Evolutionary conservation across 2,329 filamentous ascomycete genomes (phyloP).

Genomic region (Thelonectria discophora): DNA sequence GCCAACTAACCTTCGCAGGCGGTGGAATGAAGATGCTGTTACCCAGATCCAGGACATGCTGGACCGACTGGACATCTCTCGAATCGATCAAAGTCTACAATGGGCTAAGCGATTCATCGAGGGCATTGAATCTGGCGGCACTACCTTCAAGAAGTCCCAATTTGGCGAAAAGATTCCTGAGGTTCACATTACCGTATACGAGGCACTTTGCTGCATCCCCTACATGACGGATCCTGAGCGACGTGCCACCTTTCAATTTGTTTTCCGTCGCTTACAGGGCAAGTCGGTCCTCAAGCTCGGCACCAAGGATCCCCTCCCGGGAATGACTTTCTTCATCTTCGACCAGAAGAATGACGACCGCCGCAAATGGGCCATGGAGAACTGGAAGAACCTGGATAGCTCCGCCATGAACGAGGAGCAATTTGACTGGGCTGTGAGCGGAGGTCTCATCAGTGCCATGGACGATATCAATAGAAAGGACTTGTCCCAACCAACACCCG

Average conservation of each 20-base stretch:
- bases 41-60: constrained; percentile 63
- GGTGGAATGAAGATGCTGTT: constrained; percentile 61
- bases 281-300: constrained; percentile 82
- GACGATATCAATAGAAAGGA: constrained; percentile 65
- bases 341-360: constrained; percentile 65
- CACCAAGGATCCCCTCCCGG: constrained; percentile 77
- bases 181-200: constrained; percentile 83
- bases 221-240: constrained; percentile 70
- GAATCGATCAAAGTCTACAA: constrained; percentile 68
- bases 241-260: constrained; percentile 74
- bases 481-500: constrained; percentile 43
- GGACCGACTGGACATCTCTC: constrained; percentile 66
- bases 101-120: constrained; percentile 64
- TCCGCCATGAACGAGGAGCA: constrained; percentile 72
- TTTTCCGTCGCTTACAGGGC: constrained; percentile 77
- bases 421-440: constrained; percentile 88
- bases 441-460: constrained; percentile 74
- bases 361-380: constrained; percentile 50
- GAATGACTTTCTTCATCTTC: constrained; percentile 87
- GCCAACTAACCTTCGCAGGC: constrained; percentile 43
- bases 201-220: constrained; percentile 84
- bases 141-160: constrained; percentile 56
- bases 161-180: constrained; percentile 60
- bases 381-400: constrained; percentile 61
- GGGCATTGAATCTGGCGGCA: constrained; percentile 58